Base-by-base conservation (phyloP, 495 filamentous ascomycete genomes). In the Hypoxylon lienhwacheense region DNA sequence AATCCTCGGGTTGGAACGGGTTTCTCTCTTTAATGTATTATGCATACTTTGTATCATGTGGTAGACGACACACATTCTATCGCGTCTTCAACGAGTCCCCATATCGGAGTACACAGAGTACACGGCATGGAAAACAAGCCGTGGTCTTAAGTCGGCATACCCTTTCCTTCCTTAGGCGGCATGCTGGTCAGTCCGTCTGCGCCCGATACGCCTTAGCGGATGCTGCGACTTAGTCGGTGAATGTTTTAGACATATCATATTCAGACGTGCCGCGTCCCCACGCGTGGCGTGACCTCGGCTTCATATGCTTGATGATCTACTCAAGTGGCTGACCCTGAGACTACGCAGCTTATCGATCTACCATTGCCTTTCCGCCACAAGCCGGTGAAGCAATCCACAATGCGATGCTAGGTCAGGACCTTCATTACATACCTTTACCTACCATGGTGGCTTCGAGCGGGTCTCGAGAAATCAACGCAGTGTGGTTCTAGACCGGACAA, bases 31-130 rank as follows among this genome's bases (percentile, higher is more conserved):
- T 12, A 17, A 60, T 44, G 28, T 35, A 33, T 7, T 14, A 50
- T 60, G 56, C 45, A 60, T 50, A 25, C 22, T 16, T 37, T 26
- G 48, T 42, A 26, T 25, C 26, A n/a, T n/a, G 33, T 29, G n/a
- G 21, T 15, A 4, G 32, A 33, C 36, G 25, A 50, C 29, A 14
- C 40, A 53, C 19, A 44, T 22, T 31, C 17, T 26, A 25, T 29
- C 36, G 17, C 45, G 25, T 10, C 17, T 15, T 25, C 31, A 31
- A 44, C 4, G 31, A 26, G 0, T 20, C 19, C 28, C 10, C 21
- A 19, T 26, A 28, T 37, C 19, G 37, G 39, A 60, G 33, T 31
- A 56, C 37, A 49, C 12, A 33, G 31, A 49, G 39, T 25, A 60
- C 32, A 54, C 22, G n/a, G 11, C 35, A 48, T 53, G 7, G 0